A percentile compares a stretch with the other conserved stretches of the same genome.
Conservation (phyloP, 805 yeast genomes). For the Blastobotrys attinorum region DNA sequence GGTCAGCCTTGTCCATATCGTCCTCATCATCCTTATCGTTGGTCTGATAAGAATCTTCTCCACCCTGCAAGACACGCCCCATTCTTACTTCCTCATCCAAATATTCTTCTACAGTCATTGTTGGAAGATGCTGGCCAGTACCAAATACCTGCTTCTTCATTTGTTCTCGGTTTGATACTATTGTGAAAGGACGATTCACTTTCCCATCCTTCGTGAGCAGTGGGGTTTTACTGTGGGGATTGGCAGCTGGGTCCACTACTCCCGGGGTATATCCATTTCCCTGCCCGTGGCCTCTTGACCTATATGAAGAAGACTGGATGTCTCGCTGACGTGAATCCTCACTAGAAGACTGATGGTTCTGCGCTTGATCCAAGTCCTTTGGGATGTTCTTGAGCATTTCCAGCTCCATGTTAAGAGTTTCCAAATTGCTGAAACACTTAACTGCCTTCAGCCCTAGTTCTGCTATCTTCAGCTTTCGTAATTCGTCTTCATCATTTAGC, state of each 20-base stretch:
- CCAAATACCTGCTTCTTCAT: constrained; percentile 66
- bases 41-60: constrained; percentile 16
- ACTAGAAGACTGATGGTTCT: constrained; percentile 2
- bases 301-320: too few species aligned
- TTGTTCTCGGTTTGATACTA: constrained; percentile 47
- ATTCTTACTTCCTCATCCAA: constrained; percentile 76
- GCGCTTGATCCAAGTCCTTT: constrained; percentile 3
- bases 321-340: not conserved
- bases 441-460: constrained; percentile 47
- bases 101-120: constrained; percentile 90
- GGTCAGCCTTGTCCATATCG: constrained; percentile 49
- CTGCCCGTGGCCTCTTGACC: not conserved
- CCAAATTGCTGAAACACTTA: constrained; percentile 48
- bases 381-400: constrained; percentile 50
- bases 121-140: constrained; percentile 87
- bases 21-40: constrained; percentile 50
- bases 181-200: constrained; percentile 75
- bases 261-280: not conserved
- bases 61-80: constrained; percentile 58
- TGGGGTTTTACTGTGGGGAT: constrained; percentile 10
- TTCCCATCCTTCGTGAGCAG: constrained; percentile 66
- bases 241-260: constrained; percentile 2
- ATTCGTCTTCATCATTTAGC: constrained; percentile 52
- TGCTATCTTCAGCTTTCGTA: constrained; percentile 48
- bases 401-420: constrained; percentile 54